A percentile compares a stretch with the other conserved stretches of the same genome.
These are phyloP conservation scores for Phylloporus sp. DNA, from an alignment of 1,284 basidiomycete species.

Conservation along the genomic window DNA sequence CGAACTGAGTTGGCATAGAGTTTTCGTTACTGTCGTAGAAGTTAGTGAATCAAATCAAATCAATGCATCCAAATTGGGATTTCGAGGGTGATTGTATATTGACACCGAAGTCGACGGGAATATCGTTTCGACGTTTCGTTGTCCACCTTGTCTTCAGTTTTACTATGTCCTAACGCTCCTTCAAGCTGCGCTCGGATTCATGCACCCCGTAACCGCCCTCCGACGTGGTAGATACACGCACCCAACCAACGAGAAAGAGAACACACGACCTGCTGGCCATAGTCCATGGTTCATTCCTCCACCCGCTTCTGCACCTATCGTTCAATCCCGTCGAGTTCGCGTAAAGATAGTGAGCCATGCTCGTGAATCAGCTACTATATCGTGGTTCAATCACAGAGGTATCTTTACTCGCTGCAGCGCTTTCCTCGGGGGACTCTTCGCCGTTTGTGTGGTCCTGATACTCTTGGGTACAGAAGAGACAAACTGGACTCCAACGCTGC, in stretches of 20 bases:
- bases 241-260: slow-evolving; percentile 68
- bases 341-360: slow-evolving; percentile 64
- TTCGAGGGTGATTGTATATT: background rate
- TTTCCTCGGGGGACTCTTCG: slow-evolving; percentile 56
- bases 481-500: slow-evolving; percentile 66
- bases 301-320: slow-evolving; percentile 49
- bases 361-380: slow-evolving; percentile 54
- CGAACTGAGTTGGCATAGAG: slow-evolving; percentile 33
- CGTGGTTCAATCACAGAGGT: slow-evolving; percentile 64
- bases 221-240: slow-evolving; percentile 36
- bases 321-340: slow-evolving; percentile 54
- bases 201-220: slow-evolving; percentile 17
- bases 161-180: slow-evolving; percentile 1
- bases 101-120: too few species aligned
- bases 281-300: slow-evolving; percentile 62
- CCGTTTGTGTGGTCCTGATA: slow-evolving; percentile 62
- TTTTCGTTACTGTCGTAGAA: slow-evolving; percentile 23
- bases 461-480: slow-evolving; percentile 60
- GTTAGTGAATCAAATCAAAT: slow-evolving; percentile 9
- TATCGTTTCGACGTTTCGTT: background rate
- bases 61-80: background rate
- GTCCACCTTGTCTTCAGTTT: background rate
- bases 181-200: background rate
- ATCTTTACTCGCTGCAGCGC: slow-evolving; percentile 56
- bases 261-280: slow-evolving; percentile 46